Percentiles rank a stretch among this genome's conserved stretches.
phyloP scores from a whole-genome alignment of 208 protist species.

The Crithidia thermophila region DNA sequence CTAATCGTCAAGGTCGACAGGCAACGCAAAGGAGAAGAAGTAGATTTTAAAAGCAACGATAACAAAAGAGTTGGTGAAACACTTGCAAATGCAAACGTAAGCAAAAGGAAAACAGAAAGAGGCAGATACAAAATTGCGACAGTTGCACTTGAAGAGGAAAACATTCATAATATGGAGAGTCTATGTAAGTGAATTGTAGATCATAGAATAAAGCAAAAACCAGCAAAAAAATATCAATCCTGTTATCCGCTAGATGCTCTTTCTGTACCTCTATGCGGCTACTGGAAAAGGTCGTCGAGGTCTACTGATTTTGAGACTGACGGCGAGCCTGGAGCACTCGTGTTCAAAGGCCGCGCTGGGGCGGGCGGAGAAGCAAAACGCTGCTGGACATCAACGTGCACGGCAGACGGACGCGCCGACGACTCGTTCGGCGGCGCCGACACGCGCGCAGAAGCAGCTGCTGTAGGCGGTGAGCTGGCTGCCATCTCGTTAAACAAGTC shows the following conservation, averaged over 20 bases:
- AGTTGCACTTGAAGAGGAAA: not conserved
- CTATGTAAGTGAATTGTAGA: too few relatives aligned
- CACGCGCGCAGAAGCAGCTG: not conserved
- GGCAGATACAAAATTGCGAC: too few relatives aligned
- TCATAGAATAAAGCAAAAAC: too few relatives aligned
- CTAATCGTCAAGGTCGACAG: too few relatives aligned
- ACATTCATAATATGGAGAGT: too few relatives aligned
- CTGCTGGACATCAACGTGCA: not conserved
- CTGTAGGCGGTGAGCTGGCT: not conserved
- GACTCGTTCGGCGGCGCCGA: not conserved
- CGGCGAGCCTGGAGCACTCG: not conserved
- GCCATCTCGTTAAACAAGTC: not conserved
- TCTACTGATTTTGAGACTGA: slow-evolving; percentile 10
- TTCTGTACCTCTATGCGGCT: not conserved
- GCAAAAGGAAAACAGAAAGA: too few relatives aligned
- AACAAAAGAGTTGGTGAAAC: too few relatives aligned
- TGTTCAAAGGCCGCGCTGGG: not conserved
- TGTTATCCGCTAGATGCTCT: too few relatives aligned
- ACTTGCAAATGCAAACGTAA: too few relatives aligned
- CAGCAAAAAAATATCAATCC: too few relatives aligned
- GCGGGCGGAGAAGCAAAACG: not conserved
- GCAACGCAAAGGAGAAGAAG: too few relatives aligned
- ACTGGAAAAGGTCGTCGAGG: slow-evolving; percentile 16
- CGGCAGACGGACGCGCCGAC: not conserved
- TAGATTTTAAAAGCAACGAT: too few relatives aligned